phyloP scores from a whole-genome alignment of 495 filamentous ascomycete species.

The Penicillium macrosclerotiorum region DNA sequence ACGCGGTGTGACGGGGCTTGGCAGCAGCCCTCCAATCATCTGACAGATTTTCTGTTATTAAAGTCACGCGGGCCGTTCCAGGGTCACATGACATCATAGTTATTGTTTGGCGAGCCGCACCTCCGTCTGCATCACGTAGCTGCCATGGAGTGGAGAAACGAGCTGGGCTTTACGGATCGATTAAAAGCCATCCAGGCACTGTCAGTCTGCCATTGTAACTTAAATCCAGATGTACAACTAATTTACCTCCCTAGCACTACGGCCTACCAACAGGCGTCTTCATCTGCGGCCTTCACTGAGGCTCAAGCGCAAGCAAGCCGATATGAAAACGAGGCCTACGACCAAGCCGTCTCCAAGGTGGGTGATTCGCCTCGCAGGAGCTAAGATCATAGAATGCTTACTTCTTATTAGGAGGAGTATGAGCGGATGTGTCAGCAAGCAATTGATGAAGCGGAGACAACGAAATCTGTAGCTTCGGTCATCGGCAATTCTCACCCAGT shows the following conservation, averaged over 20 bases:
- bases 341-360: constrained; percentile 41
- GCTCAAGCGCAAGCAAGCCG: constrained; percentile 42
- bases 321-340: constrained; percentile 40
- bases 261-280: constrained; percentile 40
- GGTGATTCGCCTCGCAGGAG: not conserved
- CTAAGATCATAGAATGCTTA: not conserved
- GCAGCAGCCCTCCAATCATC: not conserved
- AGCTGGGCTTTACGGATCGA: constrained; percentile 52
- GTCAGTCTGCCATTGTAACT: constrained; percentile 24
- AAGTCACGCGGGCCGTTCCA: not conserved
- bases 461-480: constrained; percentile 15
- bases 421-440: constrained; percentile 40
- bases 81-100: constrained; percentile 25
- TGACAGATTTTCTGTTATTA: not conserved
- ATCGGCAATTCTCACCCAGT: constrained; percentile 16
- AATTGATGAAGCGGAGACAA: constrained; percentile 35
- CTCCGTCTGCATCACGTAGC: not conserved
- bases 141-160: constrained; percentile 42
- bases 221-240: constrained; percentile 4
- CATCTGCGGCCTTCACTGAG: constrained; percentile 36
- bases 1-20: constrained; percentile 9
- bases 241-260: constrained; percentile 37
- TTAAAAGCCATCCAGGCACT: constrained; percentile 48
- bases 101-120: constrained; percentile 2
- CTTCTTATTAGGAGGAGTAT: constrained; percentile 44